Percentiles rank a stretch among this genome's conserved stretches.
Evolutionary conservation across 1,284 basidiomycete genomes (phyloP).

Genomic region (Boletellus dicymbophilus): DNA sequence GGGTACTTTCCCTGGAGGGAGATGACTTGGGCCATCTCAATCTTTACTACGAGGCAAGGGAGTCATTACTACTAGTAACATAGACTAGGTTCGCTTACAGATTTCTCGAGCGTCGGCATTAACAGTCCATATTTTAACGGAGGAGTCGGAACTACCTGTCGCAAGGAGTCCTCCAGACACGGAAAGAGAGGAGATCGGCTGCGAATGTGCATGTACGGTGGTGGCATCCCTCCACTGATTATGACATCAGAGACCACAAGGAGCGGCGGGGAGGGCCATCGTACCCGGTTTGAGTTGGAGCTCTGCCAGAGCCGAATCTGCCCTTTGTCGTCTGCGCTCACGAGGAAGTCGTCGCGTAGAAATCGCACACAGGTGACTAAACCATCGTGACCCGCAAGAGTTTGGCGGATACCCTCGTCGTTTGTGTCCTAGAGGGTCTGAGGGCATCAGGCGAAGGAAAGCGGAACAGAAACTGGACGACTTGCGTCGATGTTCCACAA

Average conservation of each 20-base stretch:
- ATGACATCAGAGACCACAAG: conserved; percentile 14
- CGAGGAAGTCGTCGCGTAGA: conserved; percentile 47
- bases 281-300: conserved; percentile 39
- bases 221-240: conserved; percentile 53
- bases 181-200: conserved; percentile 68
- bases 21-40: conserved; percentile 61
- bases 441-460: conserved; percentile 5
- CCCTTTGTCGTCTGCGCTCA: conserved; percentile 79
- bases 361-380: conserved; percentile 80
- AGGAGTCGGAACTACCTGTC: conserved; percentile 81
- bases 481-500: conserved; percentile 74
- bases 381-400: conserved; percentile 74
- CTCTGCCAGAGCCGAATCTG: conserved; percentile 55
- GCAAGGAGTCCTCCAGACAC: conserved; percentile 51
- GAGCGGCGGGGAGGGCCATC: conserved; percentile 3
- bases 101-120: conserved; percentile 28
- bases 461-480: conserved; percentile 1
- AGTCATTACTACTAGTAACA: conserved; percentile 4
- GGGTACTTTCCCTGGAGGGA: conserved; percentile 73
- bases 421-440: conserved; percentile 41
- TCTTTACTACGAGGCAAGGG: conserved; percentile 35
- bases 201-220: conserved; percentile 61
- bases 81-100: conserved; percentile 30
- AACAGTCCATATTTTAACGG: conserved; percentile 71
- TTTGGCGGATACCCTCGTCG: conserved; percentile 61